Evolutionary conservation across 441 rosid genomes (phyloP).

Genomic region (Capsella rubella): DNA sequence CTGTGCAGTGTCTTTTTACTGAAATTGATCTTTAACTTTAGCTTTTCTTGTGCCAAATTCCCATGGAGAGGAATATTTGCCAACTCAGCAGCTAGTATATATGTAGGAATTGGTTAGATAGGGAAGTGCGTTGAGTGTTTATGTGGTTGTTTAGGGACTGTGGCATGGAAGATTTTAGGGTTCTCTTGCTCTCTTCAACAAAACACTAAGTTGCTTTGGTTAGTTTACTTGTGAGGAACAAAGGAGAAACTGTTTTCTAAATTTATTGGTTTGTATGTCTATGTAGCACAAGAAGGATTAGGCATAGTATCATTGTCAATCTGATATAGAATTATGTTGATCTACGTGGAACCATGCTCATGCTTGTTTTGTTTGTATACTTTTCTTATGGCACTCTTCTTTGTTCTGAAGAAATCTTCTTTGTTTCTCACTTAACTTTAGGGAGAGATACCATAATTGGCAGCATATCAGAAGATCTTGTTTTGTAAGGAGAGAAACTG

Average conservation of each 20-base stretch:
- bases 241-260: background rate
- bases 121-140: background rate
- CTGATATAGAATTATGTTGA: background rate
- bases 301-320: conserved; percentile 9
- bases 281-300: conserved; percentile 1
- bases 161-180: background rate
- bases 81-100: background rate
- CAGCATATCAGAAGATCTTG: background rate
- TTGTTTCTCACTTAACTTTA: conserved; percentile 1
- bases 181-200: background rate
- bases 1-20: conserved; percentile 1
- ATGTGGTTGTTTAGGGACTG: background rate
- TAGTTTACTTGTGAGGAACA: background rate
- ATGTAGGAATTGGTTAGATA: background rate
- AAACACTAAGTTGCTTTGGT: background rate
- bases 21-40: background rate
- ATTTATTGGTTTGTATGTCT: background rate
- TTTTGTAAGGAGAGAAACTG: background rate
- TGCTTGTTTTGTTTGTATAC: conserved; percentile 7
- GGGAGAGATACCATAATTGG: background rate
- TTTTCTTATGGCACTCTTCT: background rate
- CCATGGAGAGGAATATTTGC: conserved; percentile 4
- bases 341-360: background rate
- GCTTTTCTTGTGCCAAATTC: conserved; percentile 17
- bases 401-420: background rate